Base-by-base conservation (phyloP, 176 grass and related monocot species). In the Triticum timopheevii region DNA sequence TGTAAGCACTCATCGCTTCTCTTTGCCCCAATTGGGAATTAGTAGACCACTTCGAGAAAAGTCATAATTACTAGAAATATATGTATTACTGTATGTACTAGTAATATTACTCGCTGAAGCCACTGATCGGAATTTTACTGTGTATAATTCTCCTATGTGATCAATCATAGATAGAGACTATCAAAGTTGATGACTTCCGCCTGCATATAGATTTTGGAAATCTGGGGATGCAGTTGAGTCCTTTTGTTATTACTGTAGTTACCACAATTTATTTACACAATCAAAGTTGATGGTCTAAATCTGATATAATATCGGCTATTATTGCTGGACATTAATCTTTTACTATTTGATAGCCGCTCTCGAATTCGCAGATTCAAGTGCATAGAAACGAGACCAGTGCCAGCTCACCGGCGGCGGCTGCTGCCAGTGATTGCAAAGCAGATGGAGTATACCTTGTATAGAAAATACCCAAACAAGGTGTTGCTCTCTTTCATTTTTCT, bases 391-490 rank as follows among this genome's bases (percentile, higher is more conserved):
- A 56, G 44, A 79, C 71, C 33, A 39, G 2, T 40, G 5, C 11
- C 86, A 0, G 20, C 49, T 72, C 82, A 88, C 1, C 82, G 82
- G 86, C 77, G 52, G 54, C 72, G 45, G 13, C 71, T 82, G 19
- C 65, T 88, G 38, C 90, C 90, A 23, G 86, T 82, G 70, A 40
- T 91, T 7, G 3, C 64, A 5, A 88, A 9, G 69, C 77, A 86
- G 19, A 82, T 91, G 0, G 90, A 91, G 82, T 82, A 91, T 47
- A 91, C 84, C 30, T 81, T 95, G 75, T 90, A 40, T 68, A 91
- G 80, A 61, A 90, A 95, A 81, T 93, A 65, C 50, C 6, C 62
- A 31, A 95, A 86, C 82, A 95, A 45, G 86, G 90, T 89, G 81
- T 71, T 83, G 39, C 69, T 78, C 31, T 25, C 40, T 71, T 88